A percentile compares a stretch with the other conserved stretches of the same genome.
Conservation (phyloP, 495 filamentous ascomycete species). For the Penicillium paradoxum region DNA sequence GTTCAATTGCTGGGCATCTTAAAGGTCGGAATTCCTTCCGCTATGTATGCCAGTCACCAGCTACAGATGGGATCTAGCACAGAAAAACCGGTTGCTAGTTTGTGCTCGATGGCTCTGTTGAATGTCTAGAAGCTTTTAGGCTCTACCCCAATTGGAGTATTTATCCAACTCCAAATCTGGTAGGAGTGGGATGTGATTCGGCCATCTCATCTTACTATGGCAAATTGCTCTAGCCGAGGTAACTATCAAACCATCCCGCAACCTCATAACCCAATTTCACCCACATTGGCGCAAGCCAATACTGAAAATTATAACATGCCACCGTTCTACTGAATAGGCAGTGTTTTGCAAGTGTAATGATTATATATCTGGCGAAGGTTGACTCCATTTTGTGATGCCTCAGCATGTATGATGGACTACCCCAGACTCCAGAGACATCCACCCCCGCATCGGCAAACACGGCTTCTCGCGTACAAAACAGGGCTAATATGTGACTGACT, state of each 20-base stretch:
- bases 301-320: not conserved
- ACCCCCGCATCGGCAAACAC: slow-evolving; percentile 1
- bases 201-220: not conserved
- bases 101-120: no score
- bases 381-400: not conserved
- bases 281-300: not conserved
- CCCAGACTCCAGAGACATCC: not conserved
- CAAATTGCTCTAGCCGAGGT: not conserved
- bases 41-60: no score
- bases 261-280: not conserved
- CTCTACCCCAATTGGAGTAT: no score
- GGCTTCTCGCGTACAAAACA: not conserved
- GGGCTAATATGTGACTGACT: not conserved
- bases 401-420: not conserved
- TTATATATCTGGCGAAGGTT: no score
- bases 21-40: no score
- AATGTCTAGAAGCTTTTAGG: no score
- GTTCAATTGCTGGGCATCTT: no score
- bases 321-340: no score
- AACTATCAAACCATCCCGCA: not conserved
- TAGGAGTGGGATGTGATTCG: not conserved
- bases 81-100: no score
- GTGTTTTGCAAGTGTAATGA: no score
- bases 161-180: no score
- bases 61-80: no score